Percentiles rank a stretch among this genome's conserved stretches.
These are phyloP conservation scores for Scortechinia acanthostroma DNA, from an alignment of 2,329 filamentous ascomycete species.

Conservation along the genomic window DNA sequence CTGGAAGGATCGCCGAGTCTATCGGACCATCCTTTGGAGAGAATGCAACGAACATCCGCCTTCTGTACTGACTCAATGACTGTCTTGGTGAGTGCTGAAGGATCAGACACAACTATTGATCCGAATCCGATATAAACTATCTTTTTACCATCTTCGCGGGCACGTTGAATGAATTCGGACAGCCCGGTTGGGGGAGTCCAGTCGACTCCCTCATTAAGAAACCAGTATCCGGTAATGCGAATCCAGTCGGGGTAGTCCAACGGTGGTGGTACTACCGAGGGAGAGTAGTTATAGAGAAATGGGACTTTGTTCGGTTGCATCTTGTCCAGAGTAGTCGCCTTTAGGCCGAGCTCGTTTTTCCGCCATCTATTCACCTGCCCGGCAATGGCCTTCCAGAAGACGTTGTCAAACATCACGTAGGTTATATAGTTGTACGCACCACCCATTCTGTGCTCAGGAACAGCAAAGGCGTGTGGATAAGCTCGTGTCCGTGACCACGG, in stretches of 20 bases:
- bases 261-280: constrained; percentile 85
- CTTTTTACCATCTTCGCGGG: constrained; percentile 76
- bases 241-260: constrained; percentile 98
- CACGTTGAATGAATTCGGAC: constrained; percentile 73
- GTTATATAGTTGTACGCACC: constrained; percentile 92
- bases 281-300: constrained; percentile 95
- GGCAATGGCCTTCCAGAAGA: constrained; percentile 92
- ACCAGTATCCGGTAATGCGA: constrained; percentile 95
- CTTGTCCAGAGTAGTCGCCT: constrained; percentile 77
- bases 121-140: constrained; percentile 96
- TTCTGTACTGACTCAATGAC: constrained; percentile 85
- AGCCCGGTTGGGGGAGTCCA: constrained; percentile 65
- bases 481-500: constrained; percentile 93
- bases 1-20: constrained; percentile 31
- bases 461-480: constrained; percentile 93
- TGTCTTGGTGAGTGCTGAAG: constrained; percentile 80
- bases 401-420: constrained; percentile 90
- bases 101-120: constrained; percentile 87
- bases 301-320: constrained; percentile 97
- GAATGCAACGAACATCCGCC: constrained; percentile 85
- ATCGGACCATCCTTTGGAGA: constrained; percentile 97
- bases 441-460: constrained; percentile 87
- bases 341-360: constrained; percentile 70
- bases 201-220: constrained; percentile 68
- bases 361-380: constrained; percentile 91